Conservation (phyloP, 768 basidiomycete genomes). For the Russula sp. region DNA sequence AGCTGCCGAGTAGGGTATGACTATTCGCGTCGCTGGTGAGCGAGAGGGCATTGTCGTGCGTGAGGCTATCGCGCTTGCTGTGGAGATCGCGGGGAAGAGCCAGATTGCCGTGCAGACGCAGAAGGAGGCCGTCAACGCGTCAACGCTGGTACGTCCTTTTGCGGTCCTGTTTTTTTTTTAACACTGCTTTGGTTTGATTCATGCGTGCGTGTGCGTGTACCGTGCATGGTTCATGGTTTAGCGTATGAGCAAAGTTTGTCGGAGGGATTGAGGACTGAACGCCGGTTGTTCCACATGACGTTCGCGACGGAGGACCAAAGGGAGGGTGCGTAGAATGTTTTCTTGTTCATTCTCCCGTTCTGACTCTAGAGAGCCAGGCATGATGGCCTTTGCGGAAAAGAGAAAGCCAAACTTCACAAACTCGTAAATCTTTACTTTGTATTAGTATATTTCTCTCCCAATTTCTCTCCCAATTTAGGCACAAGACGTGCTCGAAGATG, state of each 20-base stretch:
- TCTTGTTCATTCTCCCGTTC: not conserved
- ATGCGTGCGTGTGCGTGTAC: not conserved
- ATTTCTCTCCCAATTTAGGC: no score
- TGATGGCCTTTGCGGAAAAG: slow-evolving; percentile 94
- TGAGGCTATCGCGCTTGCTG: slow-evolving; percentile 80
- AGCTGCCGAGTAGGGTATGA: slow-evolving; percentile 84
- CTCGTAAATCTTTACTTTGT: slow-evolving; percentile 34
- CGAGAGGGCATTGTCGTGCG: slow-evolving; percentile 78
- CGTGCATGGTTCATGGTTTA: slow-evolving; percentile 29
- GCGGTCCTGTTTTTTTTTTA: not conserved
- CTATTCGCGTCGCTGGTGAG: slow-evolving; percentile 70
- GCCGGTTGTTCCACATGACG: slow-evolving; percentile 83
- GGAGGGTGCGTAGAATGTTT: slow-evolving; percentile 62
- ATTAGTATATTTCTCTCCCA: not conserved
- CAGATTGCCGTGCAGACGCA: slow-evolving; percentile 78
- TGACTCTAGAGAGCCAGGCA: slow-evolving; percentile 51
- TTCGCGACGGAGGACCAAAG: slow-evolving; percentile 96
- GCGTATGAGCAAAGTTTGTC: slow-evolving; percentile 78
- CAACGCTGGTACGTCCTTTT: slow-evolving; percentile 60
- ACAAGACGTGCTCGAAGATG: not conserved
- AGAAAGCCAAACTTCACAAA: slow-evolving; percentile 82
- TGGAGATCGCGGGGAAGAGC: slow-evolving; percentile 76
- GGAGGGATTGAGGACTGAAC: slow-evolving; percentile 84
- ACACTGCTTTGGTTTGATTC: slow-evolving; percentile 1
- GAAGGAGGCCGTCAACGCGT: slow-evolving; percentile 95